Percentiles rank a stretch among this genome's conserved stretches.
phyloP scores from a whole-genome alignment of 495 filamentous ascomycete species.

The Aspergillus funiculosus region DNA sequence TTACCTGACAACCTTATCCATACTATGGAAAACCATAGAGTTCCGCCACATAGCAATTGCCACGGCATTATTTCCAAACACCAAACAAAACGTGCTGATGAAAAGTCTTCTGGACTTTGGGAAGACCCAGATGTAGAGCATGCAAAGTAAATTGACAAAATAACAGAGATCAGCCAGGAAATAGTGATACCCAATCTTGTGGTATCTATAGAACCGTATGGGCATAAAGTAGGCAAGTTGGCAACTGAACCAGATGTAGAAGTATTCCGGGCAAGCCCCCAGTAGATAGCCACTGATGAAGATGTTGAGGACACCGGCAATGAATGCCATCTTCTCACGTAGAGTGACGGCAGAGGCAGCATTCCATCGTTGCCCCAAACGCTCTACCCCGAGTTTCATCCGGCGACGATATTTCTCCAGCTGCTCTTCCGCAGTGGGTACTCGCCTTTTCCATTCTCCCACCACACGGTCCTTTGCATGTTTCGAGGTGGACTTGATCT shows the following conservation, averaged over 20 bases:
- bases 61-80: slow-evolving; percentile 92
- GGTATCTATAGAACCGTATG: slow-evolving; percentile 86
- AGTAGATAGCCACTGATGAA: slow-evolving; percentile 94
- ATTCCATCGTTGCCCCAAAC: slow-evolving; percentile 78
- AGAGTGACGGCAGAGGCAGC: slow-evolving; percentile 79
- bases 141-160: slow-evolving; percentile 84
- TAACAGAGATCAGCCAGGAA: slow-evolving; percentile 97
- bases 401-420: slow-evolving; percentile 82
- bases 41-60: slow-evolving; percentile 99
- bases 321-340: slow-evolving; percentile 93
- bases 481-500: slow-evolving; percentile 52
- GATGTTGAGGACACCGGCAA: slow-evolving; percentile 91
- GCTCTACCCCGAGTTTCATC: slow-evolving; percentile 83
- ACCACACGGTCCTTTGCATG: slow-evolving; percentile 68
- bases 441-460: slow-evolving; percentile 76
- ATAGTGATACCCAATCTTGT: slow-evolving; percentile 87
- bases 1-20: slow-evolving; percentile 89
- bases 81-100: slow-evolving; percentile 86
- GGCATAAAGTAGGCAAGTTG: slow-evolving; percentile 95
- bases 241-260: slow-evolving; percentile 86
- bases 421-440: slow-evolving; percentile 85
- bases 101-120: slow-evolving; percentile 87
- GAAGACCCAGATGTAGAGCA: slow-evolving; percentile 85
- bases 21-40: slow-evolving; percentile 92
- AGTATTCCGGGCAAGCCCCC: slow-evolving; percentile 75